Conservation (phyloP, 2,329 filamentous ascomycete genomes). For the Phyllosticta ampelicida region DNA sequence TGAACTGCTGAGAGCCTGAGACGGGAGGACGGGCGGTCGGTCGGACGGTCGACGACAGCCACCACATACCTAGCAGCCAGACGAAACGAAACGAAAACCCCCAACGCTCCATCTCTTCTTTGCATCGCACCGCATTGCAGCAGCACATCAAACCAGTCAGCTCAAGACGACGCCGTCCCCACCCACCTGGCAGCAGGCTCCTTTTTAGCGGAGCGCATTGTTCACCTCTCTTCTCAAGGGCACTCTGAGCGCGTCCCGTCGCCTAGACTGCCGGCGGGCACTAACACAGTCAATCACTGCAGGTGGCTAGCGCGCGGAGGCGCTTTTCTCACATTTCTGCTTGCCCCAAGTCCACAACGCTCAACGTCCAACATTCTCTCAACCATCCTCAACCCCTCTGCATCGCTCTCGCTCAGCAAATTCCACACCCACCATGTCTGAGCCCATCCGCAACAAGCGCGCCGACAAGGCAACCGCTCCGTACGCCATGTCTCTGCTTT, state of each 20-base stretch:
- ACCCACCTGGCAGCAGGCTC: conserved; percentile 1
- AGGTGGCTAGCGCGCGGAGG: conserved; percentile 3
- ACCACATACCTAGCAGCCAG: too few species aligned
- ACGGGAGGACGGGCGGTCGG: too few species aligned
- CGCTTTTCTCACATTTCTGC: conserved; percentile 17
- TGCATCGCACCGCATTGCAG: background rate
- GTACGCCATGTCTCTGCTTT: conserved; percentile 38
- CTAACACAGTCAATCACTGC: background rate
- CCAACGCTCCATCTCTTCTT: too few species aligned
- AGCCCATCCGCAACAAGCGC: conserved; percentile 59
- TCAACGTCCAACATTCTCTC: conserved; percentile 11
- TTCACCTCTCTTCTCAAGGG: background rate
- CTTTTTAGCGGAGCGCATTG: conserved; percentile 8
- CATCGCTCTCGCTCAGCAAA: conserved; percentile 17
- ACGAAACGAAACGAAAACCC: too few species aligned
- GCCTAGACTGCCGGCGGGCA: background rate
- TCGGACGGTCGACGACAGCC: background rate
- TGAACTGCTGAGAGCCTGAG: too few species aligned
- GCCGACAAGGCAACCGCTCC: conserved; percentile 50
- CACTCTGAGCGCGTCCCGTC: background rate
- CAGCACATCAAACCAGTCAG: background rate
- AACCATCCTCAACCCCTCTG: conserved; percentile 13
- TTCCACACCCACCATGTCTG: conserved; percentile 44
- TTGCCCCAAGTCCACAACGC: conserved; percentile 19
- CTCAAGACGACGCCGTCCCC: background rate